These are phyloP conservation scores for Pythium pyrilobum DNA, from an alignment of 352 stramenopile species.

Conservation along the genomic window DNA sequence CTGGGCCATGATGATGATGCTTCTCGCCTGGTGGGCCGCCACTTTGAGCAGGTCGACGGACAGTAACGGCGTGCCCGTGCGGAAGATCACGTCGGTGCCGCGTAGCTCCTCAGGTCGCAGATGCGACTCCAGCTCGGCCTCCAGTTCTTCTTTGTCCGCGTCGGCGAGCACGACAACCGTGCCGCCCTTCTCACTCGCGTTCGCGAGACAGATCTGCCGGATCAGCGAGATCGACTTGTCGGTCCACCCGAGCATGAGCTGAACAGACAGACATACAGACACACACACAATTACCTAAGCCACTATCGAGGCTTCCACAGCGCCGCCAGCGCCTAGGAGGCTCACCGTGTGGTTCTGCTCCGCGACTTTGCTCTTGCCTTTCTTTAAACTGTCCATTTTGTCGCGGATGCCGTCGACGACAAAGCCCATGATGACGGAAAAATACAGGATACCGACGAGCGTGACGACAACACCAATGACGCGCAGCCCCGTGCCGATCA, in stretches of 20 bases:
- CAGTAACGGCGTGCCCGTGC: slow-evolving; percentile 69
- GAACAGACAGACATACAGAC: background rate
- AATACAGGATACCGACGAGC: slow-evolving; percentile 76
- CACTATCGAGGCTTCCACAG: background rate
- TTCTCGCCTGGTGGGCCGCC: slow-evolving; percentile 58
- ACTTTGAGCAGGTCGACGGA: slow-evolving; percentile 82
- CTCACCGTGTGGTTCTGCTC: slow-evolving; percentile 76
- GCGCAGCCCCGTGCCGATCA: slow-evolving; percentile 33
- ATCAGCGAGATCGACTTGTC: slow-evolving; percentile 86
- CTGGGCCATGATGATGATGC: slow-evolving; percentile 81
- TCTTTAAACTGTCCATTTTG: slow-evolving; percentile 87
- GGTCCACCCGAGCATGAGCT: slow-evolving; percentile 85
- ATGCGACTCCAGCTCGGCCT: slow-evolving; percentile 58
- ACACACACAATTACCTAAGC: no score
- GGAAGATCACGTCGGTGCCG: slow-evolving; percentile 78
- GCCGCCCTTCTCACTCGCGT: slow-evolving; percentile 81
- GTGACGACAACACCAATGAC: slow-evolving; percentile 56
- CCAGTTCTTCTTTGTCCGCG: slow-evolving; percentile 70
- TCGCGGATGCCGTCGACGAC: slow-evolving; percentile 83
- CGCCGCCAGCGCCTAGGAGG: background rate
- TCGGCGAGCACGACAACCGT: slow-evolving; percentile 78
- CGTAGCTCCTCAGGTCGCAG: slow-evolving; percentile 52
- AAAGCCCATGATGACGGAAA: slow-evolving; percentile 89
- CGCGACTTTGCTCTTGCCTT: slow-evolving; percentile 78
- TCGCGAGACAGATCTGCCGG: slow-evolving; percentile 80